Conservation (phyloP, 805 yeast species). For the Candida lessepsii region DNA sequence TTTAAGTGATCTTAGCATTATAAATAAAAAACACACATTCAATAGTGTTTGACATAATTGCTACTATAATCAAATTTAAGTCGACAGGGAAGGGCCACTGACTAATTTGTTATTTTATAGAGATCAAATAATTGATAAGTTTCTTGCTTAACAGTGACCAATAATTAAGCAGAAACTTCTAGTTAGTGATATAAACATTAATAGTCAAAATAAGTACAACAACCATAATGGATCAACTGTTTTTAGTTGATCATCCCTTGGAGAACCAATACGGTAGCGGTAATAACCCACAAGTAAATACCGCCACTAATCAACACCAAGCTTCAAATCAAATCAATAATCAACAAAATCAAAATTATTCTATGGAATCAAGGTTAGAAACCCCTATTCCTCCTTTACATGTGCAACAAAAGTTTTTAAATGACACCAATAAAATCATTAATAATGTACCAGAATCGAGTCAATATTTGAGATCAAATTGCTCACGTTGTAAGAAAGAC, state of each 20-base stretch:
- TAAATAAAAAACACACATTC: no score
- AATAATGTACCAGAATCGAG: conserved; percentile 7
- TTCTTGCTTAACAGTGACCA: no score
- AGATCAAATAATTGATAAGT: no score
- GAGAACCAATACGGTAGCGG: conserved; percentile 6
- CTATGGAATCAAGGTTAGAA: conserved; percentile 16
- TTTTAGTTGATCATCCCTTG: conserved; percentile 15
- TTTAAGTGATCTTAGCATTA: no score
- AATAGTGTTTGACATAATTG: no score
- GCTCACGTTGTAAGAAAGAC: conserved; percentile 60
- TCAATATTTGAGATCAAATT: conserved; percentile 35
- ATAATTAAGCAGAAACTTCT: no score
- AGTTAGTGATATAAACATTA: no score
- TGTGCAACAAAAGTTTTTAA: conserved; percentile 39
- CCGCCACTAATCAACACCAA: no score
- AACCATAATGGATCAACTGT: conserved; percentile 15
- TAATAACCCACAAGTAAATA: not conserved
- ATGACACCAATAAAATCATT: conserved; percentile 16
- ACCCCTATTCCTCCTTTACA: conserved; percentile 44
- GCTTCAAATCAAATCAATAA: not conserved
- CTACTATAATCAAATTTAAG: not conserved
- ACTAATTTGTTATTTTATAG: no score
- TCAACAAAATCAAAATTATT: not conserved
- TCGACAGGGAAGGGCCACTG: conserved; percentile 1
- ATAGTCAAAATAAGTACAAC: not conserved